Conservation (phyloP, 495 filamentous ascomycete species). For the Tuber aestivum region DNA sequence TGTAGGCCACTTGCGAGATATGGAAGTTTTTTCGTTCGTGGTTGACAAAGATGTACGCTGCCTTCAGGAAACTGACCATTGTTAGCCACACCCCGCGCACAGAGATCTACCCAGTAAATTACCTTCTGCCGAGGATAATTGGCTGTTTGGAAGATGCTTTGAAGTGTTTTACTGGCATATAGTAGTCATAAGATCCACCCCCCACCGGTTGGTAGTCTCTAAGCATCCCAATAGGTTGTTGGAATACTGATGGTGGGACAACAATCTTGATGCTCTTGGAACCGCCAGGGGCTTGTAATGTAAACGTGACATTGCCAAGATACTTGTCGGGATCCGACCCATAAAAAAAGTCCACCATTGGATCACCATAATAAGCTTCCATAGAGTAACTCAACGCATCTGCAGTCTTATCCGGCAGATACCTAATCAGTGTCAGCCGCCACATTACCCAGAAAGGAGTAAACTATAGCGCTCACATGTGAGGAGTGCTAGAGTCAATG, state of each 20-base stretch:
- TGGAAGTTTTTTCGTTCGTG: conserved; percentile 28
- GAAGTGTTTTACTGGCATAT: conserved; percentile 33
- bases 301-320: conserved; percentile 37
- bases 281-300: conserved; percentile 20
- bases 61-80: conserved; percentile 32
- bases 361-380: conserved; percentile 20
- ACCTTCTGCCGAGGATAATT: conserved; percentile 38
- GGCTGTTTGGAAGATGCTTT: conserved; percentile 26
- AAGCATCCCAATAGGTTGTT: conserved; percentile 29
- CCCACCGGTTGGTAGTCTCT: conserved; percentile 24
- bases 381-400: conserved; percentile 20
- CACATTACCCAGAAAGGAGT: background rate
- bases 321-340: conserved; percentile 9
- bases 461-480: conserved; percentile 30
- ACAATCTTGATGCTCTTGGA: conserved; percentile 25
- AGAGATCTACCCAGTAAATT: conserved; percentile 5
- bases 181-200: conserved; percentile 19
- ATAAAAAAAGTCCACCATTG: conserved; percentile 31
- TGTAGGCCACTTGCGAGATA: conserved; percentile 33
- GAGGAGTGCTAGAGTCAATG: conserved; percentile 37
- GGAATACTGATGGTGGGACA: conserved; percentile 31
- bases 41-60: conserved; percentile 38
- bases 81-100: conserved; percentile 3
- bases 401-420: conserved; percentile 28
- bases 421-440: conserved; percentile 22